Conservation (phyloP, 305 asterid species). For the Fraxinus ornus region DNA sequence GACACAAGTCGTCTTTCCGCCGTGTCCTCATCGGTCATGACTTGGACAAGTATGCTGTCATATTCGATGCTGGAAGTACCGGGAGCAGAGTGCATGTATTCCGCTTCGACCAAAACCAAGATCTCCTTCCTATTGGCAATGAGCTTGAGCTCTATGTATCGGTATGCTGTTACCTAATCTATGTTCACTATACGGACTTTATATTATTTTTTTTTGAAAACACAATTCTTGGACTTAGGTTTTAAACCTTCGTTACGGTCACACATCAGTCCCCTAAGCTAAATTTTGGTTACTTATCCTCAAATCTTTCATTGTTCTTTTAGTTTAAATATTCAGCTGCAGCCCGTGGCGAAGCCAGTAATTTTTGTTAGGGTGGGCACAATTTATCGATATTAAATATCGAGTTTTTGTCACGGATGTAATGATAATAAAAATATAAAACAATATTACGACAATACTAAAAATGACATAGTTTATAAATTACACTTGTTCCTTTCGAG, state of each 20-base stretch:
- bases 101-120: constrained; percentile 30
- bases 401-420: too few relatives aligned
- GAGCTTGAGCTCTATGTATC: constrained; percentile 25
- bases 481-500: too few relatives aligned
- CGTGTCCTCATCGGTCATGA: constrained; percentile 19
- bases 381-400: too few relatives aligned
- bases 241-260: too few relatives aligned
- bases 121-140: constrained; percentile 36
- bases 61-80: constrained; percentile 51
- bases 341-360: too few relatives aligned
- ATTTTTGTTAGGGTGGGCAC: too few relatives aligned
- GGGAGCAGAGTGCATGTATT: constrained; percentile 51
- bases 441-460: too few relatives aligned
- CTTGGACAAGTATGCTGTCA: constrained; percentile 35
- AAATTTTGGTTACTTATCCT: not conserved
- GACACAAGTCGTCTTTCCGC: not conserved
- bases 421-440: too few relatives aligned
- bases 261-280: not conserved
- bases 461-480: too few relatives aligned
- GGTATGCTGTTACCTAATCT: constrained; percentile 10
- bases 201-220: not conserved
- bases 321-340: not conserved
- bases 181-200: not conserved
- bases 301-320: too few relatives aligned
- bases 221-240: not conserved